Base-by-base conservation (phyloP, 2,329 filamentous ascomycete genomes). In the Talaromyces sp. region DNA sequence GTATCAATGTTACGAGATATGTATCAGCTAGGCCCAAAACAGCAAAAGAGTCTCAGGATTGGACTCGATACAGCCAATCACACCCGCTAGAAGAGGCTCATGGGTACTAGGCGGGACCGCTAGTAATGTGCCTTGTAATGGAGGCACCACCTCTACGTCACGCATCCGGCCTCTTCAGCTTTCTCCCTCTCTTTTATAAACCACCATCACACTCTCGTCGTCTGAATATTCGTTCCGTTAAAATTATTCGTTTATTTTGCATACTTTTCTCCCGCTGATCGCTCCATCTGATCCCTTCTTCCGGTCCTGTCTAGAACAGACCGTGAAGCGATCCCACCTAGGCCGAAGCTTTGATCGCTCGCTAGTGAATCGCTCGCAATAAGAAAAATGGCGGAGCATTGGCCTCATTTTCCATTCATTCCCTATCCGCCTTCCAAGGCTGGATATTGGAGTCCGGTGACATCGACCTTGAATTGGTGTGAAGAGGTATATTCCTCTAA, bases 391-490 rank as follows among this genome's bases (percentile, higher is more conserved):
- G 22, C 36, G 22, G 51, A 62, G 60, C 63, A 65, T 34, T 67
- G 65, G 74, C 66, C 69, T 67, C 67, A 67, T 43, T 67, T 76
- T 36, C 75, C 75, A 25, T 74, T 69, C 54, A 70, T 78, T 69
- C 77, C 77, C 17, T 80, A 80, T 67, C 83, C 84, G 13, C 76
- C 83, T 29, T 73, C 81, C 63, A 80, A 82, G 73, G 71, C 76
- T 43, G 88, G 88, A 22, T 87, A 86, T 74, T 92, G 89, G 89
- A 85, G 83, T 5, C 86, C 88, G 25, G 87, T 90, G 64, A 92
- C 89, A 1, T 88, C 88, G 8, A 92, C 89, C 0, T 73, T 92
- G 53, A 91, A 93, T 75, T 93, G 91, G 85, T 93, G 91, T 74
- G 91, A 93, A 83, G 91, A 92, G 83, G 89, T 88, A 75, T 56